A percentile compares a stretch with the other conserved stretches of the same genome.
phyloP scores from a whole-genome alignment of 371 early-diverging fungal species.

The Apophysomyces sp. region DNA sequence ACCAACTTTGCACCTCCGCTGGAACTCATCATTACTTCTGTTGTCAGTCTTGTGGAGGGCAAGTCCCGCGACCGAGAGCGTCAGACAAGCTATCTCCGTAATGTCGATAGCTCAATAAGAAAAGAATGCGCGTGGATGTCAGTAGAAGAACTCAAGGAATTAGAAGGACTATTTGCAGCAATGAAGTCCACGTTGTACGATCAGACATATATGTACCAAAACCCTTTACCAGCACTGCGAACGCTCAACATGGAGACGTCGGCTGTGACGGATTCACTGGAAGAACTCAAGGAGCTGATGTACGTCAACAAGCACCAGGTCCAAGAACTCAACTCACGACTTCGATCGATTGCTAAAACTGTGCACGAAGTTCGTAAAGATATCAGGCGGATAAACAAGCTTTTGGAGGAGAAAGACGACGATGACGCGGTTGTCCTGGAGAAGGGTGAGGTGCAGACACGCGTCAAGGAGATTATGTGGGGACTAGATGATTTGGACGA shows the following conservation, averaged over 20 bases:
- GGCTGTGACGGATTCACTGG: constrained; percentile 44
- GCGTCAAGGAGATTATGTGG: constrained; percentile 56
- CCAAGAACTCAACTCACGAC: constrained; percentile 43
- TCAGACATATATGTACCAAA: constrained; percentile 34
- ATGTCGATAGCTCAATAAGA: constrained; percentile 34
- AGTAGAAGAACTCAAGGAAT: constrained; percentile 31
- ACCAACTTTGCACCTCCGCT: constrained; percentile 39
- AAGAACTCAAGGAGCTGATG: constrained; percentile 54
- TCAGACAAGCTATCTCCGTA: constrained; percentile 40
- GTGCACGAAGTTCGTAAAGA: constrained; percentile 54
- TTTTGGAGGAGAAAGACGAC: constrained; percentile 49
- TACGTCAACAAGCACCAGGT: constrained; percentile 51
- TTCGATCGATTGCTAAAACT: constrained; percentile 51
- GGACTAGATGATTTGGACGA: constrained; percentile 51
- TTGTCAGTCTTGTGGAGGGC: constrained; percentile 40
- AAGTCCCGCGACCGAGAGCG: constrained; percentile 49
- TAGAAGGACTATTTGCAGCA: constrained; percentile 30
- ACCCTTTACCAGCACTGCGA: constrained; percentile 41
- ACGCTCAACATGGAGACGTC: constrained; percentile 40
- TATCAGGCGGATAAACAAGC: constrained; percentile 47
- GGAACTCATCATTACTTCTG: constrained; percentile 46
- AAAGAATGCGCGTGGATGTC: constrained; percentile 43
- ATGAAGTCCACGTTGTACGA: constrained; percentile 41
- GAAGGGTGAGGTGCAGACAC: constrained; percentile 48
- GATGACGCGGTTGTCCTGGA: constrained; percentile 51